phyloP scores from a whole-genome alignment of 768 basidiomycete genomes.

The Suillus placidus region DNA sequence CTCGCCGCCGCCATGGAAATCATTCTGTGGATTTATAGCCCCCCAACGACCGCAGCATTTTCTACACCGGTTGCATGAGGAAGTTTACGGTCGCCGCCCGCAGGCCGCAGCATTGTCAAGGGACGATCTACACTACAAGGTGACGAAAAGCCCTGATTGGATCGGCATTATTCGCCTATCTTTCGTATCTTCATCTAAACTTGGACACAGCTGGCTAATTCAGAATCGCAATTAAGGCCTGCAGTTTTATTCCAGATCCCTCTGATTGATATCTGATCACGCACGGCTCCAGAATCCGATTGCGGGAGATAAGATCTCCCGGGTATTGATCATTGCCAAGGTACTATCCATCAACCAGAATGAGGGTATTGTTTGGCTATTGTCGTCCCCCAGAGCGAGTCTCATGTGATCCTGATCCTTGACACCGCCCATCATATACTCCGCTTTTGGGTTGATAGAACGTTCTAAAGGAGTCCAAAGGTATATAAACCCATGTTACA shows the following conservation, averaged over 20 bases:
- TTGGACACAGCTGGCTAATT: background rate
- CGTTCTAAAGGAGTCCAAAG: background rate
- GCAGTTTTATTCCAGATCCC: background rate
- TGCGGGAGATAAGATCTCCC: background rate
- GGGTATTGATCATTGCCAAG: background rate
- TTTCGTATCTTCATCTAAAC: constrained; percentile 8
- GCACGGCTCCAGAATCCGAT: background rate
- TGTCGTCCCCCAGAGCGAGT: constrained; percentile 1
- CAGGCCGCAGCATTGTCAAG: background rate
- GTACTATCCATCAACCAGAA: background rate
- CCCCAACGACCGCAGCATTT: background rate
- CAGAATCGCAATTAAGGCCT: background rate
- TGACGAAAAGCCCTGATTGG: background rate
- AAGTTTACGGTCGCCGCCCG: background rate
- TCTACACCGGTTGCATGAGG: background rate
- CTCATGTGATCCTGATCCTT: constrained; percentile 6
- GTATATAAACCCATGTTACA: constrained; percentile 9
- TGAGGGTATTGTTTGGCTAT: background rate
- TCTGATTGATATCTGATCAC: background rate
- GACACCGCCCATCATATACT: constrained; percentile 6
- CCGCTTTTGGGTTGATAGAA: constrained; percentile 3
- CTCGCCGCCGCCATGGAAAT: background rate
- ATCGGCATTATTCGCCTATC: constrained; percentile 5
- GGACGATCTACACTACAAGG: background rate
- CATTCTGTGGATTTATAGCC: no score